Evolutionary conservation across 805 yeast genomes (phyloP).

Genomic region (Starmerella ratchasimensis): DNA sequence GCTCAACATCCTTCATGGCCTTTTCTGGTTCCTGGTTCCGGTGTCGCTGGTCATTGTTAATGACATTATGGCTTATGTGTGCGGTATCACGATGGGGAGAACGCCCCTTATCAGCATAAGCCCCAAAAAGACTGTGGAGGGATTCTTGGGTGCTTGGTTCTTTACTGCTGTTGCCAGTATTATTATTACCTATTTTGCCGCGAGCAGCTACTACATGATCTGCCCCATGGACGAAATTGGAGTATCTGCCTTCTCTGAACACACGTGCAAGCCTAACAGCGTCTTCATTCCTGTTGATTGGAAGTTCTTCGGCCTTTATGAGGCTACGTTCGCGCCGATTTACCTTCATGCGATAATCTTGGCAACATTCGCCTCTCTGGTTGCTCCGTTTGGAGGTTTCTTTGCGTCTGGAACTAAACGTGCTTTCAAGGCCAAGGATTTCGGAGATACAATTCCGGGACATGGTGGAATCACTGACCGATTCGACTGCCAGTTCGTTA

Average conservation of each 20-base stretch:
- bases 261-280: constrained; percentile 73
- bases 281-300: constrained; percentile 73
- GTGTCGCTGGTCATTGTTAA: constrained; percentile 83
- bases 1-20: constrained; percentile 74
- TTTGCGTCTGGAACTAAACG: constrained; percentile 96
- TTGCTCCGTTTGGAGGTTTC: constrained; percentile 98
- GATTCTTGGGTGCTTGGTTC: constrained; percentile 94
- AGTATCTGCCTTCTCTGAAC: constrained; percentile 45
- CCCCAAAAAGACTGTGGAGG: constrained; percentile 96
- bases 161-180: constrained; percentile 72
- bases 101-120: constrained; percentile 87
- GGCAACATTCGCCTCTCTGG: constrained; percentile 88
- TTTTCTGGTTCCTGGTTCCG: constrained; percentile 90
- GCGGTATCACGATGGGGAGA: constrained; percentile 92
- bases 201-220: constrained; percentile 58
- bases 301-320: constrained; percentile 32
- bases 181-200: constrained; percentile 47
- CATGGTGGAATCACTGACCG: constrained; percentile 98
- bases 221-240: constrained; percentile 62
- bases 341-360: constrained; percentile 76
- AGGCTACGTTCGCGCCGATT: constrained; percentile 62
- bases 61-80: constrained; percentile 90
- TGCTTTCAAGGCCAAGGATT: constrained; percentile 90
- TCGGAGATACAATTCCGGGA: constrained; percentile 97
- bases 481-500: constrained; percentile 92